Evolutionary conservation across 2,329 filamentous ascomycete genomes (phyloP), one percentile per base, ranked within the genome.

Genomic region (Fusarium globosum): DNA sequence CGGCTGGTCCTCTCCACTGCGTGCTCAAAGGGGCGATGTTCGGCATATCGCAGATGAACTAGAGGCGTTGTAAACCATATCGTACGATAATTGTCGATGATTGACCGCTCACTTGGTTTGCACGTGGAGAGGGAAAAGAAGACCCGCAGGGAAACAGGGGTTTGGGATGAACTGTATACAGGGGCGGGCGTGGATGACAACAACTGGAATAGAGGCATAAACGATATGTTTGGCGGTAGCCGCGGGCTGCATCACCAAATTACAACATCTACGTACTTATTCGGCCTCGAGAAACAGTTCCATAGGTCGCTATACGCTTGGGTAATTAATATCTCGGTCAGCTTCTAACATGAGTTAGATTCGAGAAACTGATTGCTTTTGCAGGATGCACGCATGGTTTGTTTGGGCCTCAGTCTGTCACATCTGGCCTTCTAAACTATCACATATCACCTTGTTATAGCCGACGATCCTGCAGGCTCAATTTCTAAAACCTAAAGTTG

Each of bases 121-220:
- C 69, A 69, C 64, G 69, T 72, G 69, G 69, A 56, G 46, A 63
- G 58, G 41, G 33, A 39, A 69, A 36, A 59, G 36, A 49, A 49
- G 39, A 41, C 48, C 38, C 33, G 41, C 36, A 68, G 41, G 56
- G 64, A 61, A 57, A 49, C 38, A 28, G 46, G 61, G 61, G 45
- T 56, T 59, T 72, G 46, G 63, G 68, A 74, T 62, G 68, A 72
- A 69, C 38, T 21, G 33, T 35, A 30, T 57, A 36, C 69, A 35
- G 53, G 45, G 49, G 43, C 39, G 23, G 49, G 43, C 39, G 23
- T 21, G 51, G 45, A 55, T 41, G 55, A 63, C 45, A 56, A 42
- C 33, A 52, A 48, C 60, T 38, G 52, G 43, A 71, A 72, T 33
- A 56, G 35, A 53, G 45, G 20, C 65, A 63, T 69, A 18, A 51